Base-by-base conservation (phyloP, 129 eudicot genomes). In the Deinandra increscens region DNA sequence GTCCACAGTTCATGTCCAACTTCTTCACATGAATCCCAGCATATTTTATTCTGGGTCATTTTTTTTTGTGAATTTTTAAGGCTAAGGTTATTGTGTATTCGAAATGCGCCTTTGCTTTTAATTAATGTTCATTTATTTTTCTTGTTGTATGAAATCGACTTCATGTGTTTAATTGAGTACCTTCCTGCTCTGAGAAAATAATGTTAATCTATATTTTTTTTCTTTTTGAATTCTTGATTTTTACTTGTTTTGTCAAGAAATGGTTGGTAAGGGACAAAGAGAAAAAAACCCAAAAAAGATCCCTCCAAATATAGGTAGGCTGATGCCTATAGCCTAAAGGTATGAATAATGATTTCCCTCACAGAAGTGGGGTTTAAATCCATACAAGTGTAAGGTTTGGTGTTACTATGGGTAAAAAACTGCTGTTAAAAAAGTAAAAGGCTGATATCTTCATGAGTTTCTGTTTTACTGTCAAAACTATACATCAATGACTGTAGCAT, bases 141-240 rank as follows among this genome's bases (percentile, higher is more conserved):
- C 23, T 1, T 34, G 64, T 6, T 26, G 26, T 34, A 15, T 2
- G 9, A n/a, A 19, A 60, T 19, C 19, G 36, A 41, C 18, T 64
- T 18, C 15, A 64, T 64, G 13, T 17, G 34, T 1, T 34, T 14
- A 36, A 60, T 15, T 4, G 45, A 60, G 98, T 44, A 85, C 89
- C 31, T 26, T 1, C 31, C 31, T 26, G 31, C 3, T 1, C 3
- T 26, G 31, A 26, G 1, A 26, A 26, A 39, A 39, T 39, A 39
- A 39, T 5, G 44, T 9, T 9, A 8, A 50, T 82, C 96, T 1
- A 82, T 92, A 96, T 91, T 92, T 6, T 36, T 49, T 22, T 15
- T 65, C 22, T 23, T 17, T 9, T 43, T 42, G 96, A n/a, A 88
- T 78, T 64, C 34, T 42, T 64, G 39, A 26, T 33, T 50, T 26